Evolutionary conservation across 345 rosid genomes (phyloP).

Genomic region (Brassica juncea): DNA sequence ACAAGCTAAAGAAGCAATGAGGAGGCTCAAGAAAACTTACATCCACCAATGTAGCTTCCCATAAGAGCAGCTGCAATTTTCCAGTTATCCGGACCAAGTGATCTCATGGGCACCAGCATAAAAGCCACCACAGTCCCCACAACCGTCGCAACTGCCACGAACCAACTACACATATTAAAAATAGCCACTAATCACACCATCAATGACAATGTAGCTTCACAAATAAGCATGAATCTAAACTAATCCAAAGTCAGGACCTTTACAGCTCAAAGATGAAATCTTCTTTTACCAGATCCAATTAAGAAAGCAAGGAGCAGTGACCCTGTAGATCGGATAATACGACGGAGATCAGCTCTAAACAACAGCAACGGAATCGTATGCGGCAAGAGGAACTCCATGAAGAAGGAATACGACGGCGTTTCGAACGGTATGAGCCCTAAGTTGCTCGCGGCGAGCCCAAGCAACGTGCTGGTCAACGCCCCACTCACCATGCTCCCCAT

Average conservation of each 20-base stretch:
- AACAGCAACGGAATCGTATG: slow-evolving; percentile 66
- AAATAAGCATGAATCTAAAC: slow-evolving; percentile 2
- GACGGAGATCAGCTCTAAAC: slow-evolving; percentile 80
- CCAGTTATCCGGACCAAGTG: slow-evolving; percentile 90
- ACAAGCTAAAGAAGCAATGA: slow-evolving; percentile 27
- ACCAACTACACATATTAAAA: slow-evolving; percentile 1
- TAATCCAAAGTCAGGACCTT: neutral
- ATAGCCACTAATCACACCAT: neutral
- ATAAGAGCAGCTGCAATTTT: slow-evolving; percentile 90
- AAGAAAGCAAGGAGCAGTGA: slow-evolving; percentile 70
- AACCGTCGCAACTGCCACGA: slow-evolving; percentile 62
- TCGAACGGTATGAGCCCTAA: slow-evolving; percentile 63
- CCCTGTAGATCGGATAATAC: slow-evolving; percentile 64
- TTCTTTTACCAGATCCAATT: slow-evolving; percentile 61
- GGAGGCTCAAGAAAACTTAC: slow-evolving; percentile 44
- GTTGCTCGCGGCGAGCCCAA: slow-evolving; percentile 80
- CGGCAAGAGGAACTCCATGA: slow-evolving; percentile 70
- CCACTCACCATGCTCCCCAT: slow-evolving; percentile 77
- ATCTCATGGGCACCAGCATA: slow-evolving; percentile 74
- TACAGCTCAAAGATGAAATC: neutral
- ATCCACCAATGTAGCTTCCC: slow-evolving; percentile 88
- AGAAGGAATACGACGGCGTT: slow-evolving; percentile 61
- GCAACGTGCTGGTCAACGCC: slow-evolving; percentile 74
- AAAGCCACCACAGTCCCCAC: slow-evolving; percentile 77
- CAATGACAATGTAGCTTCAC: slow-evolving; percentile 2